Evolutionary conservation across 2,329 filamentous ascomycete genomes (phyloP), one percentile per base, ranked within the genome.

Genomic region (Colletotrichum spinosum): DNA sequence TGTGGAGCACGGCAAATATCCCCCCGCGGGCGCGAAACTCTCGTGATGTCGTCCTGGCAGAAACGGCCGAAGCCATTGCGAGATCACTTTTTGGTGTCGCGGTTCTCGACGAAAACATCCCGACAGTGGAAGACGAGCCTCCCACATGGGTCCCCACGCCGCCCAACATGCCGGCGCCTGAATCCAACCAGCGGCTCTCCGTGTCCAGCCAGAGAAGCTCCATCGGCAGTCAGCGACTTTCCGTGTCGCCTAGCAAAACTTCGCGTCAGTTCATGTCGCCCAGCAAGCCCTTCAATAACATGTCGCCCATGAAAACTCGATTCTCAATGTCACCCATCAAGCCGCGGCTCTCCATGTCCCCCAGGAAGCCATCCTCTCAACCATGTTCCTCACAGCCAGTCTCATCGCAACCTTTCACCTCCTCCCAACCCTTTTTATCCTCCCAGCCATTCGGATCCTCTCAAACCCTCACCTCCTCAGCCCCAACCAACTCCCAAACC

Each of bases 21-120:
- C 54, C 60, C 2, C 41, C 46, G 7, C 37, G 35, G 10, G 65
- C 61, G 25, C 56, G 49, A 12, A 54, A 42, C 17, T 69, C 67
- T 9, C 60, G 67, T 15, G 48, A 50, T n/a, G 45, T 69, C 35
- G 51, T 65, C 11, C 45, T 69, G 8, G 53, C 67, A 4, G 67
- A 69, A 38, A 65, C 65, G 15, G 53, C 60, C n/a, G 67, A 69
- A 10, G 65, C 65, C 33, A 55, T 64, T 25, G 61, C 62, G 10
- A 54, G 61, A 17, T 65, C 67, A 7, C 50, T 68, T 12, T 66
- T 61, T 11, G 67, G 60, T 6, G 46, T 69, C 8, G 44, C 52
- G 6, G 58, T 68, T 17, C 61, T 69, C 15, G 67, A 68, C 48
- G 53, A 55, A 3, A 64, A 59, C 15, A 25, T 69, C 33, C 50